These are phyloP conservation scores for Heracleum sosnowskyi DNA, from an alignment of 129 eudicot species.

Conservation along the genomic window DNA sequence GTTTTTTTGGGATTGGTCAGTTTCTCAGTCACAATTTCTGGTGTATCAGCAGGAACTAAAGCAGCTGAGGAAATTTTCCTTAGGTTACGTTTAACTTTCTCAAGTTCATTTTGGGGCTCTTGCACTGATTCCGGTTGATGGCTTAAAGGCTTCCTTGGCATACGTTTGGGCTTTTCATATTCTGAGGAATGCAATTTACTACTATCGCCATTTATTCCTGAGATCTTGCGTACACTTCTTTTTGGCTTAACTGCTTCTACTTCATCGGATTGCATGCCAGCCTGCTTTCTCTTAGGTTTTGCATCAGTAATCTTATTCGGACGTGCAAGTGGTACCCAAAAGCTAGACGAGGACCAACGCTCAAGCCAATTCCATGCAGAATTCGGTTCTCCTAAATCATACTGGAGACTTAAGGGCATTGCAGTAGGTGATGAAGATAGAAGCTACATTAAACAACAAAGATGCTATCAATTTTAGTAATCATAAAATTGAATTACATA, in stretches of 20 bases:
- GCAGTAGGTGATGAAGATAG: constrained; percentile 45
- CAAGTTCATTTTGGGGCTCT: constrained; percentile 71
- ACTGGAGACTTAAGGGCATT: constrained; percentile 59
- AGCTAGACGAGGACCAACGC: constrained; percentile 60
- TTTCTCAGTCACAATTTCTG: constrained; percentile 53
- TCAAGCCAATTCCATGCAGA: constrained; percentile 73
- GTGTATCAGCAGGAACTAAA: constrained; percentile 26
- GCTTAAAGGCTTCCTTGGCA: constrained; percentile 32
- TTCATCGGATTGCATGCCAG: constrained; percentile 19
- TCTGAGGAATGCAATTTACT: constrained; percentile 29
- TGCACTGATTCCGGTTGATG: constrained; percentile 40
- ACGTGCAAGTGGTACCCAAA: constrained; percentile 62
- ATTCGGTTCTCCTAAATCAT: constrained; percentile 61
- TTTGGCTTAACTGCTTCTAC: constrained; percentile 39
- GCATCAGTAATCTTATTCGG: constrained; percentile 31
- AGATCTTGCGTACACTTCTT: constrained; percentile 40
- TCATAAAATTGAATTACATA: neutral
- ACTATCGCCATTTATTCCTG: constrained; percentile 36
- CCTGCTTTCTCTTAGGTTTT: constrained; percentile 44
- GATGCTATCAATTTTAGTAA: constrained; percentile 1
- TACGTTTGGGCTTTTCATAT: constrained; percentile 54
- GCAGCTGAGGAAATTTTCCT: constrained; percentile 50
- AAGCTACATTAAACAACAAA: constrained; percentile 48
- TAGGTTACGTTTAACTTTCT: constrained; percentile 63
- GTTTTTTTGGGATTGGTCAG: constrained; percentile 24